These are phyloP conservation scores for Elsinoe arachidis DNA, from an alignment of 2,329 filamentous ascomycete species.

Conservation along the genomic window DNA sequence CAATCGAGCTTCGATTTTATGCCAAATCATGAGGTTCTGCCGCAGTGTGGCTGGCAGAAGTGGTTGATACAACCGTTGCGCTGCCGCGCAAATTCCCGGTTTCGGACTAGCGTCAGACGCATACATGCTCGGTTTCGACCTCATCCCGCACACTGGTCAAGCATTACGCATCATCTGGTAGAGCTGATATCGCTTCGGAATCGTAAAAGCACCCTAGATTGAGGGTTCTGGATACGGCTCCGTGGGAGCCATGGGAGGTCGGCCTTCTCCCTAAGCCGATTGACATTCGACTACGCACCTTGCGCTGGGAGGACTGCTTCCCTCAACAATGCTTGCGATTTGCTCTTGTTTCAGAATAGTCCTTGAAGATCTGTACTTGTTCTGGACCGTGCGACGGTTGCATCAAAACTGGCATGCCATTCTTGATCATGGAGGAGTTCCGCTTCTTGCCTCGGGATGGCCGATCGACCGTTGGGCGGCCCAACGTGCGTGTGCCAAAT, in stretches of 20 bases:
- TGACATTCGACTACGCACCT: too few relatives aligned
- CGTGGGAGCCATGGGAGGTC: too few relatives aligned
- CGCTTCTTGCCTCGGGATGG: background rate
- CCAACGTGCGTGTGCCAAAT: constrained; percentile 3
- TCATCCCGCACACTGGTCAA: too few relatives aligned
- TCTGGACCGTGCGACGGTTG: background rate
- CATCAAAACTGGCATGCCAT: background rate
- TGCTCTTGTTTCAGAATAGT: background rate
- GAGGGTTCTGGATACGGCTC: too few relatives aligned
- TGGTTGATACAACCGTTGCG: constrained; percentile 3
- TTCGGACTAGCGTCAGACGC: background rate
- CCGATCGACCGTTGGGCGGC: background rate
- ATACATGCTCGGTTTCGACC: background rate
- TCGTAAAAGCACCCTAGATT: too few relatives aligned
- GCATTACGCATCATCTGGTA: too few relatives aligned
- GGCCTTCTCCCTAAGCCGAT: too few relatives aligned
- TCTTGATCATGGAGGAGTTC: background rate
- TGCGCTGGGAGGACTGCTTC: too few relatives aligned
- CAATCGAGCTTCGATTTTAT: background rate
- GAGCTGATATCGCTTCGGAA: background rate
- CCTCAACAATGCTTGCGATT: too few relatives aligned
- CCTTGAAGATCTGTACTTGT: background rate
- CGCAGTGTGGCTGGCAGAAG: constrained; percentile 1
- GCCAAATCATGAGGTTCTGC: background rate
- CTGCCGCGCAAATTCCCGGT: background rate